Conservation (phyloP, 179 eudicot species). For the Silene coronaria region DNA sequence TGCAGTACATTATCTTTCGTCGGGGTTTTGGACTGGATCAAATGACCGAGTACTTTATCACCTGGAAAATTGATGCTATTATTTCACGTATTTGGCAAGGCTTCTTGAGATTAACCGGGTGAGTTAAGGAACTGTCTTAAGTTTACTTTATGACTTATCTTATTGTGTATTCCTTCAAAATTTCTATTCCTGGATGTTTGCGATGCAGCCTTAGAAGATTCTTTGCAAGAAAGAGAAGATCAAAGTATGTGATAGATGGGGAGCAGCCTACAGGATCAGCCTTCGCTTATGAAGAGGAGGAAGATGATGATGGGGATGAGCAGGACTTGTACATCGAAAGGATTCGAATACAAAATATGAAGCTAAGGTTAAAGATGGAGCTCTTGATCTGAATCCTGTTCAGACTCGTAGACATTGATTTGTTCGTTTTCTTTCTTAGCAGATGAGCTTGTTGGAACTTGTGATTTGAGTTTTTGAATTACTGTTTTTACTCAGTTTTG, state of each 20-base stretch:
- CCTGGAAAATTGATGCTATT: constrained; percentile 33
- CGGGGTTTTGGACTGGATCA: constrained; percentile 35
- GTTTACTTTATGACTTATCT: neutral
- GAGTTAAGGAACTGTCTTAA: constrained; percentile 13
- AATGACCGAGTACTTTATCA: constrained; percentile 30
- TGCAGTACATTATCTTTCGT: constrained; percentile 35
- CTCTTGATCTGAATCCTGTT: neutral
- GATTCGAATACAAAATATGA: constrained; percentile 34
- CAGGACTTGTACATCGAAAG: constrained; percentile 31
- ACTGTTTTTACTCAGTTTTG: constrained; percentile 37
- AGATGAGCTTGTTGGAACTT: neutral
- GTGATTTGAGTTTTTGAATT: constrained; percentile 13
- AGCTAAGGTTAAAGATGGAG: constrained; percentile 23
- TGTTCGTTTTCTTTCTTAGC: neutral
- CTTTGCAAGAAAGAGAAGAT: constrained; percentile 23
- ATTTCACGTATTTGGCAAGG: constrained; percentile 30
- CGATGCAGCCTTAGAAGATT: constrained; percentile 27
- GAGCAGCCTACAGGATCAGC: constrained; percentile 21
- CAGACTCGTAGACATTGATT: neutral
- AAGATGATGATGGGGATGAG: constrained; percentile 30
- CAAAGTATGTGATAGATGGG: constrained; percentile 16
- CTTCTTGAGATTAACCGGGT: constrained; percentile 34
- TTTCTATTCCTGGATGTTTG: neutral
- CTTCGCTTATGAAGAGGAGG: constrained; percentile 12
- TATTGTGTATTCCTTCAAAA: neutral